Base-by-base conservation (phyloP, 345 rosid species). In the Sonneratia caseolaris region DNA sequence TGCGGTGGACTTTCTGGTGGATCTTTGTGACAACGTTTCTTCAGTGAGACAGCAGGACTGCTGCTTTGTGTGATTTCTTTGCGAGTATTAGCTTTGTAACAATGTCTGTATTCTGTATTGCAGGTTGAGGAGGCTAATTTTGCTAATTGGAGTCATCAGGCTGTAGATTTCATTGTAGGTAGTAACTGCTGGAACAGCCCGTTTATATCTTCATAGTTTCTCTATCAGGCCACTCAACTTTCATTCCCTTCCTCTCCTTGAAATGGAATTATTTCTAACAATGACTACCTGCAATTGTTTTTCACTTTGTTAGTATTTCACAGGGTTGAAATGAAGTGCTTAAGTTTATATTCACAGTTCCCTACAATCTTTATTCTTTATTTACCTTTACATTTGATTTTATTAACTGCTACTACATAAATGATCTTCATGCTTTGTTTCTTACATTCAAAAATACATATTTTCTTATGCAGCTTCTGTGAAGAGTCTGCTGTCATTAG, bases 101-200 rank as follows among this genome's bases (percentile, higher is more conserved):
- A 15, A 37, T 37, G 0, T 16, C 12, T 42, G 21, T 19, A 16
- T 68, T 37, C 48, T 66, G 3, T 36, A 68, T 67, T 81, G 77
- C 84, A 90, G 98, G 89, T 68, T 3, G 77, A 82, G 64, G 85
- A 78, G 68, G 70, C 80, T 75, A 82, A 82, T 74, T 90, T 90
- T 77, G 75, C 87, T 37, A 90, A 81, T 67, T 95, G 97, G 97
- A 89, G 92, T 22, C 99, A 92, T 80, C 99, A 95, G 79, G 96
- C 99, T 70, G 91, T 87, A 68, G 97, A 92, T 67, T 89, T 89
- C 85, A 88, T 90, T 75, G 72, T 89, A 81, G 98, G 99, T 92
- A 82, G 49, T 48, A 7, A 61, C 37, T 3, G 19, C 18, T 14
- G 36, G 57, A 24, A 27, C 66, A 0, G 21, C 37, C n/a, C 69